Percentiles rank a stretch among this genome's conserved stretches.
Evolutionary conservation across 345 rosid species (phyloP).

Genomic region (Viola odorata): DNA sequence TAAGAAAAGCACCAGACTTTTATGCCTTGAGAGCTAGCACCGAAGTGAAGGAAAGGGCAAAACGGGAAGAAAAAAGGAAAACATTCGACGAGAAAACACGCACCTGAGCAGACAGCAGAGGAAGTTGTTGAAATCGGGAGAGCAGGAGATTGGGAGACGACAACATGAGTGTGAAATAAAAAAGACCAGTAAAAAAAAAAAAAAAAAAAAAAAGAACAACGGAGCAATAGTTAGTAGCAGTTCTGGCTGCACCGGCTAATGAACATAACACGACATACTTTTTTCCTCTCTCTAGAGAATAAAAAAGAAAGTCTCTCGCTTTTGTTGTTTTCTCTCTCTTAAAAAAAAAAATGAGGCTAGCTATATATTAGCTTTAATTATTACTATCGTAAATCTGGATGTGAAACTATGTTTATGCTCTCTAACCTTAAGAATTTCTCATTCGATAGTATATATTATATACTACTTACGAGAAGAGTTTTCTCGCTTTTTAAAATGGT

Average conservation of each 20-base stretch:
- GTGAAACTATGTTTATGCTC: too few species aligned
- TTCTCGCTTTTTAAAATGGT: too few species aligned
- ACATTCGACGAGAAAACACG: neutral
- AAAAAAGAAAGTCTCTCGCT: too few species aligned
- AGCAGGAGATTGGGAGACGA: slow-evolving; percentile 20
- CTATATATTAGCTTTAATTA: too few species aligned
- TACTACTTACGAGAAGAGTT: too few species aligned
- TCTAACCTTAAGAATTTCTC: too few species aligned
- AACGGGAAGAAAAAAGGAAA: neutral
- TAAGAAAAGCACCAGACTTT: slow-evolving; percentile 14
- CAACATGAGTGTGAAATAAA: neutral
- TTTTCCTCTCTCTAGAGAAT: too few species aligned
- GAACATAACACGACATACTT: slow-evolving; percentile 3
- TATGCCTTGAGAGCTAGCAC: neutral
- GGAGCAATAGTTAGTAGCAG: neutral
- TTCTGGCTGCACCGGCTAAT: neutral
- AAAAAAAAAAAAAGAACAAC: slow-evolving; percentile 1
- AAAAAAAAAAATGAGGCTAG: too few species aligned
- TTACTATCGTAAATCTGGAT: too few species aligned
- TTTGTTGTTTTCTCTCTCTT: too few species aligned
- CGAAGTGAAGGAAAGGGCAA: neutral
- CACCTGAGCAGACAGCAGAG: slow-evolving; percentile 16
- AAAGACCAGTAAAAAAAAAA: slow-evolving; percentile 13
- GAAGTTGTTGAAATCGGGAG: slow-evolving; percentile 21
- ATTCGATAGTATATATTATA: too few species aligned